phyloP scores from a whole-genome alignment of 2,329 filamentous ascomycete species.

The Colletotrichum aenigma region DNA sequence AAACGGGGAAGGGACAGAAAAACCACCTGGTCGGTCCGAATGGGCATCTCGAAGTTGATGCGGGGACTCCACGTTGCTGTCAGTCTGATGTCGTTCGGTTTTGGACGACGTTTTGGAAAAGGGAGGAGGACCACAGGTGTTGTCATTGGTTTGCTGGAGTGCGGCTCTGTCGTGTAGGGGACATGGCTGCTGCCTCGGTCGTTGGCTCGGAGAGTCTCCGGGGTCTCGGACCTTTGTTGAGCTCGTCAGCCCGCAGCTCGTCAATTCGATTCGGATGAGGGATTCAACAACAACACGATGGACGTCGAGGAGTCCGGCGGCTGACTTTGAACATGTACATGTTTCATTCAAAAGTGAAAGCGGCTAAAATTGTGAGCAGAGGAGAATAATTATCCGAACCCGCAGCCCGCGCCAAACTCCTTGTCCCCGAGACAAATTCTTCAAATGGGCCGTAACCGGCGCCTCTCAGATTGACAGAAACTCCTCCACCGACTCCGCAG shows the following conservation, averaged over 20 bases:
- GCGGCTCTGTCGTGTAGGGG: slow-evolving; percentile 1
- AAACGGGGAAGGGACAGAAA: neutral
- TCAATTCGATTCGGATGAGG: neutral
- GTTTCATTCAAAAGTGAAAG: neutral
- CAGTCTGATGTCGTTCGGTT: slow-evolving; percentile 4
- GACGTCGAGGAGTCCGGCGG: neutral
- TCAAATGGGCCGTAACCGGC: neutral
- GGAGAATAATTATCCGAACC: neutral
- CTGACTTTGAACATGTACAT: neutral
- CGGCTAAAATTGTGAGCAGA: neutral
- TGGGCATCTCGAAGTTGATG: neutral
- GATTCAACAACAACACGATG: neutral
- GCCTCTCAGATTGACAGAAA: slow-evolving; percentile 20
- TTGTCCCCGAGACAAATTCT: neutral
- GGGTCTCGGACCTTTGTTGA: neutral
- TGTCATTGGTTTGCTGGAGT: neutral
- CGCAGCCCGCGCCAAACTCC: neutral
- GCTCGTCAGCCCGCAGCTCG: neutral
- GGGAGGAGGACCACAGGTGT: neutral
- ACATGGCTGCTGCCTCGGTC: neutral
- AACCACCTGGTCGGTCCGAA: slow-evolving; percentile 2
- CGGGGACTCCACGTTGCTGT: slow-evolving; percentile 9
- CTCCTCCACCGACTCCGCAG: slow-evolving; percentile 25
- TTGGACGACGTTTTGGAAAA: neutral
- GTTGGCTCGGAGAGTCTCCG: slow-evolving; percentile 12